phyloP scores from a whole-genome alignment of 2,329 filamentous ascomycete species.

The Gyromitra esculenta region DNA sequence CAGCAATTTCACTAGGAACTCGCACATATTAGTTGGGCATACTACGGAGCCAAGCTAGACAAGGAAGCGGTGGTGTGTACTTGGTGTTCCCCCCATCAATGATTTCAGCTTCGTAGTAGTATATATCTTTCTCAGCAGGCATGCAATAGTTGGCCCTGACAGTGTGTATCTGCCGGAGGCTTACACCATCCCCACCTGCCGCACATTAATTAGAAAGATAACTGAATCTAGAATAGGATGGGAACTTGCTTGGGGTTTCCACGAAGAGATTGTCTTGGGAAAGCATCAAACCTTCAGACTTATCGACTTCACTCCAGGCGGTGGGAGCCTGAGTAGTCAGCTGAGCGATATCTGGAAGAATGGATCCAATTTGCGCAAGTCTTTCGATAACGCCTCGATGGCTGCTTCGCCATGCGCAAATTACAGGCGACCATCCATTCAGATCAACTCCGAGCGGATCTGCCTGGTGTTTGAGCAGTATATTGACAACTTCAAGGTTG shows the following conservation, averaged over 20 bases:
- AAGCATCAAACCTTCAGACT: slow-evolving; percentile 12
- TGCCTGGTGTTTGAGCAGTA: not conserved
- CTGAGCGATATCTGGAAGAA: not conserved
- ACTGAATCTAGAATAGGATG: not conserved
- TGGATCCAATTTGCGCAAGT: not conserved
- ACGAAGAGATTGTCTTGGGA: not conserved
- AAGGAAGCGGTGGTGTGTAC: not conserved
- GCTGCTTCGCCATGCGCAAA: slow-evolving; percentile 23
- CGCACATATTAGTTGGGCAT: not conserved
- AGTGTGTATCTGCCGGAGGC: not conserved
- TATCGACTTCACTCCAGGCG: slow-evolving; percentile 15
- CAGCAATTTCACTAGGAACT: not conserved
- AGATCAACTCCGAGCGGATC: not conserved
- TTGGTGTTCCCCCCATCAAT: not conserved
- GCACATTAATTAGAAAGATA: slow-evolving; percentile 8
- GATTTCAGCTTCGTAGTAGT: slow-evolving; percentile 29
- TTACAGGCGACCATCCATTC: slow-evolving; percentile 25
- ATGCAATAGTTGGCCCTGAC: slow-evolving; percentile 22
- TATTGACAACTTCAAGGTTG: slow-evolving; percentile 11
- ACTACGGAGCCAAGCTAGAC: not conserved
- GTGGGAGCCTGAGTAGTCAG: slow-evolving; percentile 3
- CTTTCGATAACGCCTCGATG: slow-evolving; percentile 11
- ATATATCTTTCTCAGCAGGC: slow-evolving; percentile 17
- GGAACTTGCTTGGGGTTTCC: not conserved
- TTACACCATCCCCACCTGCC: not conserved